Evolutionary conservation across 352 stramenopile genomes (phyloP).

Genomic region (Pythium rhizo-oryzae): DNA sequence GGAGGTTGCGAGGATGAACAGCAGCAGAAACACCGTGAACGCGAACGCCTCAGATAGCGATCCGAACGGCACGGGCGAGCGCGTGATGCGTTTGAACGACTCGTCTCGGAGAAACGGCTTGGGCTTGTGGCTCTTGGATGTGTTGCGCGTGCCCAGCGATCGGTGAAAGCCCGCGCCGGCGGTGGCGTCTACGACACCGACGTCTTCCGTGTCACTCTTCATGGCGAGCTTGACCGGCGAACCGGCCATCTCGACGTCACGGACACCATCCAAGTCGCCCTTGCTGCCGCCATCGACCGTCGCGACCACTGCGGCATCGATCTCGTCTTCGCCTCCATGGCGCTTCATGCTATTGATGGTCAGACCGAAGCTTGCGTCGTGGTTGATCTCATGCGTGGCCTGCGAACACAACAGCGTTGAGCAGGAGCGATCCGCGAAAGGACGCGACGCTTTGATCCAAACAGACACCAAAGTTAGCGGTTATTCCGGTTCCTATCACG

Average conservation of each 20-base stretch:
- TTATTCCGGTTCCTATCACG: slow-evolving; percentile 14
- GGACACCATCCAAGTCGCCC: slow-evolving; percentile 22
- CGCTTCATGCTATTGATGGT: slow-evolving; percentile 32
- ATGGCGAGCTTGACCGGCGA: background rate
- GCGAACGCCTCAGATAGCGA: slow-evolving; percentile 53
- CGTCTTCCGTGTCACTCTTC: slow-evolving; percentile 8
- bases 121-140: slow-evolving; percentile 8
- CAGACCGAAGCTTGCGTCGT: background rate
- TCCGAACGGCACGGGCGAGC: slow-evolving; percentile 45
- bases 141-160: slow-evolving; percentile 26
- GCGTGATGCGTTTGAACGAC: slow-evolving; percentile 44
- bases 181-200: slow-evolving; percentile 15
- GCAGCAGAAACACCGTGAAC: slow-evolving; percentile 57
- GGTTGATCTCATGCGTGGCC: background rate
- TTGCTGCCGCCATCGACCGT: slow-evolving; percentile 27
- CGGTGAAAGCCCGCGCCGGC: slow-evolving; percentile 15
- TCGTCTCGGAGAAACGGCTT: slow-evolving; percentile 35
- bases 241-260: slow-evolving; percentile 36
- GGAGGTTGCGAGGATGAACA: slow-evolving; percentile 57
- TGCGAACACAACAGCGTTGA: background rate
- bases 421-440: slow-evolving; percentile 11
- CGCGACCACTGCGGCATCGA: slow-evolving; percentile 23
- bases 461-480: slow-evolving; percentile 5
- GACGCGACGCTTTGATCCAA: slow-evolving; percentile 19
- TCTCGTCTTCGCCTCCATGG: slow-evolving; percentile 31